These are phyloP conservation scores for Sphagnurus paluster DNA, from an alignment of 1,284 basidiomycete species.

Conservation along the genomic window DNA sequence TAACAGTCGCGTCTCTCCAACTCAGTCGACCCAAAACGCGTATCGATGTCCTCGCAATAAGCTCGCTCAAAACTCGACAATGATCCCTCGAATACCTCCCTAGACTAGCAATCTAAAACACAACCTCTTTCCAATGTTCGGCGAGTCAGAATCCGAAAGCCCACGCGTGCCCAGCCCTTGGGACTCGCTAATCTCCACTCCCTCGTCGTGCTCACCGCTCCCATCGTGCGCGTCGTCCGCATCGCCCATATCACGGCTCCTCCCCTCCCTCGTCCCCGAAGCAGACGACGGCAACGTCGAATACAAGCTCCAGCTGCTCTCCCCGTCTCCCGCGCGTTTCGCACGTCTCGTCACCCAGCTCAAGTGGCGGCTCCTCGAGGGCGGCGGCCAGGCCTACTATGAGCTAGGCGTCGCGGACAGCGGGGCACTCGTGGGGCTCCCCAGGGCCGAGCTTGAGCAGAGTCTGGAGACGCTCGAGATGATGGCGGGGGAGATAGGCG, in stretches of 20 bases:
- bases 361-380: slow-evolving; percentile 92
- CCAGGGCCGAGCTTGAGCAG: slow-evolving; percentile 72
- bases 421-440: slow-evolving; percentile 82
- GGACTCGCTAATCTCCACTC: slow-evolving; percentile 66
- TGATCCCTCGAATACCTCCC: slow-evolving; percentile 66
- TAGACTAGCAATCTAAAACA: slow-evolving; percentile 1
- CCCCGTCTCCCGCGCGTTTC: slow-evolving; percentile 71
- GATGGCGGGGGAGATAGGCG: slow-evolving; percentile 93
- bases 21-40: too few relatives aligned
- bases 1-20: too few relatives aligned
- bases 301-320: slow-evolving; percentile 82
- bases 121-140: slow-evolving; percentile 57
- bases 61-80: too few relatives aligned
- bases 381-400: slow-evolving; percentile 89
- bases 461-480: slow-evolving; percentile 82
- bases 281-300: slow-evolving; percentile 81
- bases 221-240: slow-evolving; percentile 26
- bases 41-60: too few relatives aligned
- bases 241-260: slow-evolving; percentile 27
- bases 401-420: slow-evolving; percentile 90
- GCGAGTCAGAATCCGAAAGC: slow-evolving; percentile 76
- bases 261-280: slow-evolving; percentile 72
- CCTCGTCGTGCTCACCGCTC: slow-evolving; percentile 32
- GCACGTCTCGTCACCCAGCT: slow-evolving; percentile 87
- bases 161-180: slow-evolving; percentile 77